Percentiles rank a stretch among this genome's conserved stretches.
phyloP scores from a whole-genome alignment of 345 rosid genomes.

The Boechera divaricarpa region DNA sequence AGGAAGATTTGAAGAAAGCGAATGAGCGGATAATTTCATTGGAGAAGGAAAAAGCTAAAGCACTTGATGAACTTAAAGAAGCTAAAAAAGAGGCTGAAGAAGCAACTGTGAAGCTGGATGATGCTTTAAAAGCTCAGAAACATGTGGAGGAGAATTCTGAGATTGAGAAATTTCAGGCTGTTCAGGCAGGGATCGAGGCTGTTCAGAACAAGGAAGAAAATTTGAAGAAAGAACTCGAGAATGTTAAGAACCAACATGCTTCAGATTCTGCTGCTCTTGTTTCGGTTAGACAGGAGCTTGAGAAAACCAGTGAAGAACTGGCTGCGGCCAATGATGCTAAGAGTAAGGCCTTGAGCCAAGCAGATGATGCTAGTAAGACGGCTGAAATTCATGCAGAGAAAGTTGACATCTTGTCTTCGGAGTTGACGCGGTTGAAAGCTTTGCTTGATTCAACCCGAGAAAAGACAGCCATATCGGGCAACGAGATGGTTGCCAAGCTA shows the following conservation, averaged over 20 bases:
- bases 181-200: constrained; percentile 89
- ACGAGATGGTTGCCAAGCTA: constrained; percentile 56
- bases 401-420: constrained; percentile 81
- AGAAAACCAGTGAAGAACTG: constrained; percentile 69
- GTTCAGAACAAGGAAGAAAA: constrained; percentile 84
- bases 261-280: constrained; percentile 77
- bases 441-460: constrained; percentile 78
- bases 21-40: constrained; percentile 66
- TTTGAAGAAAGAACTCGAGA: constrained; percentile 79
- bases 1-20: constrained; percentile 92
- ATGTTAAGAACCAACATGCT: constrained; percentile 80
- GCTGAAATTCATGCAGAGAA: constrained; percentile 83
- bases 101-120: constrained; percentile 74
- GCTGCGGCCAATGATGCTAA: constrained; percentile 75
- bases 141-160: constrained; percentile 82
- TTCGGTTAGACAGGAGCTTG: constrained; percentile 76
- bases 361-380: constrained; percentile 89
- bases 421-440: constrained; percentile 65
- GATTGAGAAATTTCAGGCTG: constrained; percentile 88
- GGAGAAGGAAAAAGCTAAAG: constrained; percentile 81
- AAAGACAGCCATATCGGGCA: constrained; percentile 54
- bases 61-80: constrained; percentile 75
- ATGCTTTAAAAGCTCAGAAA: constrained; percentile 88
- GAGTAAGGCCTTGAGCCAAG: constrained; percentile 85
- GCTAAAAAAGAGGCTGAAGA: constrained; percentile 65